Evolutionary conservation across 2,329 filamentous ascomycete species (phyloP).

Genomic region (Colletotrichum sp.): DNA sequence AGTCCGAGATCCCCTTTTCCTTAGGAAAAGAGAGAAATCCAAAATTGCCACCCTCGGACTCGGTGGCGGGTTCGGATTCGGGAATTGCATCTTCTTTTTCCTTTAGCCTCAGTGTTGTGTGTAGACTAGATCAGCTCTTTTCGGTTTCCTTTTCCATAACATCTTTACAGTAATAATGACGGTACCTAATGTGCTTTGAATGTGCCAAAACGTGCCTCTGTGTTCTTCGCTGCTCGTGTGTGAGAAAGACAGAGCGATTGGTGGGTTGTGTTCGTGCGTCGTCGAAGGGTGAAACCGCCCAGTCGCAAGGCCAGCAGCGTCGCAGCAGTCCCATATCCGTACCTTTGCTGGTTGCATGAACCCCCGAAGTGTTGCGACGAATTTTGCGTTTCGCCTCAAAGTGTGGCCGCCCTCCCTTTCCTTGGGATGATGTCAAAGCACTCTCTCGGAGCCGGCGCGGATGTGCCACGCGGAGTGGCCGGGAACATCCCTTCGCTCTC

Average conservation of each 20-base stretch:
- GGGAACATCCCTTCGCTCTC: not conserved
- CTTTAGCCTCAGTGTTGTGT: not conserved
- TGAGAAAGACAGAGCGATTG: not conserved
- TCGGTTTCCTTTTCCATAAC: not conserved
- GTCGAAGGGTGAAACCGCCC: not conserved
- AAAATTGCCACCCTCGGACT: not conserved
- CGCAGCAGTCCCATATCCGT: not conserved
- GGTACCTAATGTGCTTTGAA: slow-evolving; percentile 2
- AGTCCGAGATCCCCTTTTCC: not conserved
- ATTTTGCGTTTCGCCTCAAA: slow-evolving; percentile 8
- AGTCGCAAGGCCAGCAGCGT: slow-evolving; percentile 1
- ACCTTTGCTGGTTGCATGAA: not conserved
- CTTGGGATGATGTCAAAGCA: not conserved
- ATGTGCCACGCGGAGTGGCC: not conserved
- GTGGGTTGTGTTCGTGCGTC: not conserved
- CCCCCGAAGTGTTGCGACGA: slow-evolving; percentile 5
- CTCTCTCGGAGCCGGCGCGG: not conserved
- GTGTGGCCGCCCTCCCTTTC: not conserved
- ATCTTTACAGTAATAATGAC: slow-evolving; percentile 15
- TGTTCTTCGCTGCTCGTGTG: not conserved
- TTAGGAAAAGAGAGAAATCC: not conserved
- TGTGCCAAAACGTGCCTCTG: not conserved
- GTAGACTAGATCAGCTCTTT: slow-evolving; percentile 15
- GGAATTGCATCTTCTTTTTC: not conserved
- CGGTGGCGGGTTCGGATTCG: not conserved